Evolutionary conservation across 768 basidiomycete species (phyloP), one percentile per base, ranked within the genome.

Genomic region (Coprinopsis strossmayeri): DNA sequence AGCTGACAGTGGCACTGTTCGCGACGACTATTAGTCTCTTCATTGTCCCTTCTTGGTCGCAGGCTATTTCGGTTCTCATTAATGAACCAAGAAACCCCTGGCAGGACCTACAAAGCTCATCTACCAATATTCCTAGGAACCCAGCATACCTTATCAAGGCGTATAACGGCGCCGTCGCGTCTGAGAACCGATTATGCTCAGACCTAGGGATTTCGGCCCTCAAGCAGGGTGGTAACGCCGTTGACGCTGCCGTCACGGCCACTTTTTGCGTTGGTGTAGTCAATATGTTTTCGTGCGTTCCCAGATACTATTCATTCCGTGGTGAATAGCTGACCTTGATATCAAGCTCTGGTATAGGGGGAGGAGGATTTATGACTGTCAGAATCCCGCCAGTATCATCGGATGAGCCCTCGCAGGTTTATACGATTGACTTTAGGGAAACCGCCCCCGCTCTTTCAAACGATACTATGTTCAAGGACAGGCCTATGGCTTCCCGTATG

Each of bases 341-440:
- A 20, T 46, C 3, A 39, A 87, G 86, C 9, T 85, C 87, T 10
- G 87, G 87, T 2, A 84, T 92, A 39, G 90, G 89, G n/a, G 90
- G 87, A 2, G 91, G 89, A 15, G 91, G 91, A 0, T 88, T 90
- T 57, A 87, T 91, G 82, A 83, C 81, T 23, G 76, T 94, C 26
- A 82, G 91, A 18, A 67, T 91, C 13, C 86, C 91, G 13, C 77
- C 84, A 17, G 54, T 57, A 1, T 55, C 60, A 26, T 55, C 68
- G 1, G 67, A 66, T 25, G 64, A 57, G 4, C 53, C 61, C 11
- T 87, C 86, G 27, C 71, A 83, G 57, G 82, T 83, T 32, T 85
- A 73, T 62, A 78, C 76, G 11, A 74, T 97, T 43, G 90, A 97
- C 68, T 97, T 91, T 62, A 79, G 95, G 35, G 95, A 97, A 65